A percentile compares a stretch with the other conserved stretches of the same genome.
Conservation (phyloP, 352 stramenopile species). For the Phytopythium aichiense region DNA sequence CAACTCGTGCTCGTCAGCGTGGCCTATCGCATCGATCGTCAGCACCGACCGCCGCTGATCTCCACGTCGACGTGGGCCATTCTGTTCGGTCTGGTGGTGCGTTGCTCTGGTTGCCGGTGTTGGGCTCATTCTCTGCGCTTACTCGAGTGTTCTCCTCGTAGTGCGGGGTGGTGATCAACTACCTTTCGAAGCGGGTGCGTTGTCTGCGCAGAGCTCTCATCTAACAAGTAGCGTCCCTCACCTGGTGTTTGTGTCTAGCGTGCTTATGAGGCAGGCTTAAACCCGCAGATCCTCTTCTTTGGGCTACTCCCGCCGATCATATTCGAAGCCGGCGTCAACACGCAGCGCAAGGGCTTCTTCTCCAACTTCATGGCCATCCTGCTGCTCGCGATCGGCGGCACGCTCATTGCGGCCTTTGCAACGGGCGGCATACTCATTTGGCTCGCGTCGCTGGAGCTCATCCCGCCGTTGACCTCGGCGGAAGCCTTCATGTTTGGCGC, state of each 20-base stretch:
- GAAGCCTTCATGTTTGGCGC: slow-evolving; percentile 76
- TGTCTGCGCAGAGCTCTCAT: background rate
- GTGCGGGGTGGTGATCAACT: slow-evolving; percentile 26
- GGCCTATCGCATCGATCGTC: slow-evolving; percentile 48
- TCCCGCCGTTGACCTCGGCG: slow-evolving; percentile 42
- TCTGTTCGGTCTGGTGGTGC: slow-evolving; percentile 39
- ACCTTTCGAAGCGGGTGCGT: slow-evolving; percentile 20
- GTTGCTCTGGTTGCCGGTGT: background rate
- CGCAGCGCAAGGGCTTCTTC: slow-evolving; percentile 58
- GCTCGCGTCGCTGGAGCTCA: slow-evolving; percentile 27
- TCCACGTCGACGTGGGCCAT: slow-evolving; percentile 54
- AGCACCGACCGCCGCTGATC: slow-evolving; percentile 28
- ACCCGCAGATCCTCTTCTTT: slow-evolving; percentile 55
- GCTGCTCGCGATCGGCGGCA: slow-evolving; percentile 40
- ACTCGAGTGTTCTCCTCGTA: slow-evolving; percentile 1
- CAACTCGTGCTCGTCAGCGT: slow-evolving; percentile 53
- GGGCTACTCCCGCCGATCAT: slow-evolving; percentile 62
- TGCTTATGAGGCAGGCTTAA: slow-evolving; percentile 26
- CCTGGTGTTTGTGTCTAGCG: slow-evolving; percentile 9
- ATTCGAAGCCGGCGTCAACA: slow-evolving; percentile 59
- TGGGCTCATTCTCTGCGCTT: background rate
- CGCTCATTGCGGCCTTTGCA: slow-evolving; percentile 45
- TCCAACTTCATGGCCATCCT: slow-evolving; percentile 39
- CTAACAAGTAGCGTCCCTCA: background rate
- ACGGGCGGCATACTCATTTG: slow-evolving; percentile 39